These are phyloP conservation scores for Colletotrichum falcatum DNA, from an alignment of 2,329 filamentous ascomycete genomes.

Conservation along the genomic window DNA sequence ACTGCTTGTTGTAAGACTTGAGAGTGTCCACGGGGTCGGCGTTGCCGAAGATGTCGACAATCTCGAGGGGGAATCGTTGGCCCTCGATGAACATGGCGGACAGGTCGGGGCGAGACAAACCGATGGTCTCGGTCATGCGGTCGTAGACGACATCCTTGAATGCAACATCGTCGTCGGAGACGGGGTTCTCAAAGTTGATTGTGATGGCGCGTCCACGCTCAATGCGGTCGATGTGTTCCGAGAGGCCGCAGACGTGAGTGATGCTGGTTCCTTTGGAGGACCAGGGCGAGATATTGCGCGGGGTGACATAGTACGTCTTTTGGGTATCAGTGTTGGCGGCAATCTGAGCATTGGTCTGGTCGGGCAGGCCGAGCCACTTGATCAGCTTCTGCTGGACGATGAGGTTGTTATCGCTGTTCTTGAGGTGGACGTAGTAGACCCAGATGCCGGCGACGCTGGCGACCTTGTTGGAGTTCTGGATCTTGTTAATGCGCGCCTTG, in stretches of 20 bases:
- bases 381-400: conserved; percentile 57
- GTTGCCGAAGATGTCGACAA: conserved; percentile 78
- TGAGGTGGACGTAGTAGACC: conserved; percentile 76
- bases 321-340: conserved; percentile 54
- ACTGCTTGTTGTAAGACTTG: conserved; percentile 83
- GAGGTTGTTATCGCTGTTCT: conserved; percentile 56
- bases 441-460: conserved; percentile 64
- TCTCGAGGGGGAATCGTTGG: conserved; percentile 71
- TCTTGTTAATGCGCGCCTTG: conserved; percentile 58
- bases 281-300: conserved; percentile 94
- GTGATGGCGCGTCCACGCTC: conserved; percentile 88
- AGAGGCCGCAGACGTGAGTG: conserved; percentile 88
- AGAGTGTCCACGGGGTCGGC: conserved; percentile 77
- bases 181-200: conserved; percentile 68
- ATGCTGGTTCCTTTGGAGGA: conserved; percentile 97
- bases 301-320: conserved; percentile 73
- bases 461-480: conserved; percentile 50
- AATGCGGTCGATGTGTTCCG: conserved; percentile 77
- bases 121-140: conserved; percentile 93
- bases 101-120: conserved; percentile 74
- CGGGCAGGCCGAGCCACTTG: conserved; percentile 53
- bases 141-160: conserved; percentile 84
- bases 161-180: conserved; percentile 59
- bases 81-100: conserved; percentile 82
- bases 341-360: conserved; percentile 59